Evolutionary conservation across 495 filamentous ascomycete species (phyloP).

Genomic region (Aspergillus saccharolyticus): DNA sequence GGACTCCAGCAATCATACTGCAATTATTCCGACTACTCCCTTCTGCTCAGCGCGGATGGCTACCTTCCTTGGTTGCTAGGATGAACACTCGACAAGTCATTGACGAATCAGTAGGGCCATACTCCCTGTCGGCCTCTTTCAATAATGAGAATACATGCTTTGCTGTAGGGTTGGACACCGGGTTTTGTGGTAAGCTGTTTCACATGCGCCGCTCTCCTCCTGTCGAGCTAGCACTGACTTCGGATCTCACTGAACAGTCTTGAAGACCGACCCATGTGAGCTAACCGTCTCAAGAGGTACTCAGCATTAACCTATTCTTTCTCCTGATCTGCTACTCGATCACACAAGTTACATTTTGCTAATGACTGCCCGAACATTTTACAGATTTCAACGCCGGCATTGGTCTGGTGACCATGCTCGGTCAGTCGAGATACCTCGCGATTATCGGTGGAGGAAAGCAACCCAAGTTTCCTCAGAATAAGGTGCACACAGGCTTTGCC

Average conservation of each 20-base stretch:
- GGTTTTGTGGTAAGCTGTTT: constrained; percentile 69
- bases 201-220: background rate
- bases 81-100: constrained; percentile 93
- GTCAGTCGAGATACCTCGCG: constrained; percentile 80
- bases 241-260: constrained; percentile 49
- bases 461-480: constrained; percentile 84
- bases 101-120: constrained; percentile 66
- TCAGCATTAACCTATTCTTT: background rate
- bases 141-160: constrained; percentile 86
- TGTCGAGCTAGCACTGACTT: background rate
- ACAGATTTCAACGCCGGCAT: constrained; percentile 83
- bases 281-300: constrained; percentile 64
- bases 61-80: constrained; percentile 6
- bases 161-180: constrained; percentile 79
- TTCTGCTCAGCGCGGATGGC: background rate
- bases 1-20: background rate
- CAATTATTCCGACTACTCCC: background rate
- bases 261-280: constrained; percentile 70
- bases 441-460: constrained; percentile 84
- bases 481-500: constrained; percentile 45
- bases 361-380: background rate
- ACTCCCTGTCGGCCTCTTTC: constrained; percentile 79
- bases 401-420: constrained; percentile 80
- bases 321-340: background rate
- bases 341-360: background rate